phyloP scores from a whole-genome alignment of 2,329 filamentous ascomycete genomes.

The Diaporthe batatas region DNA sequence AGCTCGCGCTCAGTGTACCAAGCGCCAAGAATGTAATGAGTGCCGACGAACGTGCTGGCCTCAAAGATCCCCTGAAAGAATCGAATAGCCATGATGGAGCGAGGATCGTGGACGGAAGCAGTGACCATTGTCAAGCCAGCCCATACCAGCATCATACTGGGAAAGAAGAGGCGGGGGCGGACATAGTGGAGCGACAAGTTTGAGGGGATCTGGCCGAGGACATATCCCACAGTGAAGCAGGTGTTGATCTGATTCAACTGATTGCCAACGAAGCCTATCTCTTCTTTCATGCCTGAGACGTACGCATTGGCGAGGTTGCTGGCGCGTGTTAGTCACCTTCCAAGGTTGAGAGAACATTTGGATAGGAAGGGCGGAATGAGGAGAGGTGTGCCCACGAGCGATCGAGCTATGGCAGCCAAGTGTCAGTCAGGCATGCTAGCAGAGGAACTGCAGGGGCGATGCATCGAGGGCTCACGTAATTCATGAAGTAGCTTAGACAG shows the following conservation, averaged over 20 bases:
- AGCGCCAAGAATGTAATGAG: constrained; percentile 71
- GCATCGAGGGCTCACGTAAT: constrained; percentile 16
- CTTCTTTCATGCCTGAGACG: constrained; percentile 67
- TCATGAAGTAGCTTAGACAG: constrained; percentile 69
- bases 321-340: neutral
- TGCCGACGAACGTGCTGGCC: constrained; percentile 68
- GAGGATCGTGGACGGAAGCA: constrained; percentile 63
- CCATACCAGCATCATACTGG: constrained; percentile 74
- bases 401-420: constrained; percentile 55
- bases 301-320: constrained; percentile 66
- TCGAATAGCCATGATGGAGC: constrained; percentile 71
- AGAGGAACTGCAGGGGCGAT: neutral
- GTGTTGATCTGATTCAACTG: constrained; percentile 68
- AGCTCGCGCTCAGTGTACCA: constrained; percentile 74
- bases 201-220: constrained; percentile 68
- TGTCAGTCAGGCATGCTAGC: constrained; percentile 9
- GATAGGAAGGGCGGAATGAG: neutral
- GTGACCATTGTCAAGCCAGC: constrained; percentile 73
- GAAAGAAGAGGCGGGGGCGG: constrained; percentile 74
- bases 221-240: constrained; percentile 60
- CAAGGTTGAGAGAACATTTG: too few relatives aligned
- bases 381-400: constrained; percentile 50
- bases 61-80: constrained; percentile 69
- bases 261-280: constrained; percentile 61
- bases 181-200: constrained; percentile 74